phyloP scores from a whole-genome alignment of 345 rosid species.

The Salix exigua region DNA sequence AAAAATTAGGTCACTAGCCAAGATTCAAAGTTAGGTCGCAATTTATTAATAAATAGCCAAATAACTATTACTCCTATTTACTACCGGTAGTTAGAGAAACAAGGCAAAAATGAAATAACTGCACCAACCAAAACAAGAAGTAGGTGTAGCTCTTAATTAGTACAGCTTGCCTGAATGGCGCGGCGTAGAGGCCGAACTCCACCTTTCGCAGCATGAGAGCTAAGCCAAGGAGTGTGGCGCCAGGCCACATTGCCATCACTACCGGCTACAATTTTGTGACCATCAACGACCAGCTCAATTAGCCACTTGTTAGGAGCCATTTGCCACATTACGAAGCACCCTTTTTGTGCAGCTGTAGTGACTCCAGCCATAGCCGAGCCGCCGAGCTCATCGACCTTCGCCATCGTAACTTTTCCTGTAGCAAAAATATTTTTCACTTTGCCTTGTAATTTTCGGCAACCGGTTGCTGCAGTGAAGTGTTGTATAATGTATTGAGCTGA shows the following conservation, averaged over 20 bases:
- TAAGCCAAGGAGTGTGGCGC: conserved; percentile 96
- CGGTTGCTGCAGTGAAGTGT: conserved; percentile 92
- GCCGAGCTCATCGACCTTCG: conserved; percentile 62
- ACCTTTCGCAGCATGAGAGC: conserved; percentile 83
- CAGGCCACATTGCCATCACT: conserved; percentile 82
- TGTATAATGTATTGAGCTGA: conserved; percentile 92
- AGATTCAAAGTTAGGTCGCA: background rate
- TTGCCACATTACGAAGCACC: conserved; percentile 99
- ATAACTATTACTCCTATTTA: background rate
- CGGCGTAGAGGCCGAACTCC: conserved; percentile 84
- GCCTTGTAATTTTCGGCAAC: conserved; percentile 71
- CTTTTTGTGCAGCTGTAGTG: conserved; percentile 46
- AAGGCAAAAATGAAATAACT: background rate
- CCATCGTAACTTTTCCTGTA: conserved; percentile 82
- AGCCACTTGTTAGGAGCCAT: conserved; percentile 93
- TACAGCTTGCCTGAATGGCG: conserved; percentile 71
- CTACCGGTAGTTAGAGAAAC: background rate
- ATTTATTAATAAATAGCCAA: background rate
- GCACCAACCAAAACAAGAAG: background rate
- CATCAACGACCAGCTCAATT: conserved; percentile 71
- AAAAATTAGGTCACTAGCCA: background rate
- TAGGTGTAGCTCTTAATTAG: background rate
- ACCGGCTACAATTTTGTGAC: conserved; percentile 80
- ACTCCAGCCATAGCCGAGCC: conserved; percentile 29
- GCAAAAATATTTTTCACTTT: conserved; percentile 68